These are phyloP conservation scores for Scalesia atractyloides DNA, from an alignment of 129 eudicot species.

Conservation along the genomic window DNA sequence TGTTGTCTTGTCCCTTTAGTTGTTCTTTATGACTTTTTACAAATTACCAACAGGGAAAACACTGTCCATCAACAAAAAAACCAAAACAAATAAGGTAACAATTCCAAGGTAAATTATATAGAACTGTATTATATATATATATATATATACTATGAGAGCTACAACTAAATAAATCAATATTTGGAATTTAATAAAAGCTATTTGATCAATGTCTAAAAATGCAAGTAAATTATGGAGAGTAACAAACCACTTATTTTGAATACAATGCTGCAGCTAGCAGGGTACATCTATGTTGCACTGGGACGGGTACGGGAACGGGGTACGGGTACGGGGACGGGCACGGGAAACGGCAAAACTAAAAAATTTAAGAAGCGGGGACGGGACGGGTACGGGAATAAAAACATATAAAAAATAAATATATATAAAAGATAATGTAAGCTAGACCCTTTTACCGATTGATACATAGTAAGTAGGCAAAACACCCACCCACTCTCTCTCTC, in stretches of 20 bases:
- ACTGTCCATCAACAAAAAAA: neutral
- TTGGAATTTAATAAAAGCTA: neutral
- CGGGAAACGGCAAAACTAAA: too few relatives aligned
- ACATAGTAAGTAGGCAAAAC: too few relatives aligned
- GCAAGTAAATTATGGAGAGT: constrained; percentile 8
- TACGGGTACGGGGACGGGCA: too few relatives aligned
- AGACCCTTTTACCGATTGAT: too few relatives aligned
- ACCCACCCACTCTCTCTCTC: too few relatives aligned
- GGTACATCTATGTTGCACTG: too few relatives aligned
- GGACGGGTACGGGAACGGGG: too few relatives aligned
- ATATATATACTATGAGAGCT: neutral
- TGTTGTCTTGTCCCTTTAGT: constrained; percentile 22
- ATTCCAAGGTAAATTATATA: constrained; percentile 1
- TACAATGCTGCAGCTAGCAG: constrained; percentile 22
- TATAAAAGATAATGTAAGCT: too few relatives aligned
- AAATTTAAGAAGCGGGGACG: too few relatives aligned
- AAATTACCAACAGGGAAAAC: constrained; percentile 14
- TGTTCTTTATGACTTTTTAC: neutral
- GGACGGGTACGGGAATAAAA: too few relatives aligned
- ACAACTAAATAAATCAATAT: neutral
- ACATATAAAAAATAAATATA: too few relatives aligned
- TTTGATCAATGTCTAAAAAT: constrained; percentile 19
- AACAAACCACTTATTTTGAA: constrained; percentile 26
- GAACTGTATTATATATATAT: neutral
- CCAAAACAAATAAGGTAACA: neutral